phyloP scores from a whole-genome alignment of 371 early-diverging fungal species.

The Phascolomyces articulosus region DNA sequence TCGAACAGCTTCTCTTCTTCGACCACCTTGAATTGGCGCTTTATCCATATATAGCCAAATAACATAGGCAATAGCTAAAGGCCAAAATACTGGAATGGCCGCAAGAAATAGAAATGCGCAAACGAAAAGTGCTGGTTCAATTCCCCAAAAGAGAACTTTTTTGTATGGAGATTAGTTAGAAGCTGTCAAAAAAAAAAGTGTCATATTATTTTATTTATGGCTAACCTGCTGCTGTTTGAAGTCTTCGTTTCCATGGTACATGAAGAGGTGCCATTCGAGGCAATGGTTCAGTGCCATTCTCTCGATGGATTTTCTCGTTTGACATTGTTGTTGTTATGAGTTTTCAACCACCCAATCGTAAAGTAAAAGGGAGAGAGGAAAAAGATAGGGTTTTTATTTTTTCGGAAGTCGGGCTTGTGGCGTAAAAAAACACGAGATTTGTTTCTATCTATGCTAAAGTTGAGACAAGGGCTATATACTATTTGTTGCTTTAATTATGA shows the following conservation, averaged over 20 bases:
- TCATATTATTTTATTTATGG: slow-evolving; percentile 19
- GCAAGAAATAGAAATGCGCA: slow-evolving; percentile 28
- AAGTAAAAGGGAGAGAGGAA: too few species aligned
- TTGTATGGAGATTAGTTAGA: neutral
- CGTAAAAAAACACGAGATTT: too few species aligned
- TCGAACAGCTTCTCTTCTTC: slow-evolving; percentile 66
- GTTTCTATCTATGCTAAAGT: too few species aligned
- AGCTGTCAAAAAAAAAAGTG: neutral
- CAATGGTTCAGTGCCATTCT: neutral
- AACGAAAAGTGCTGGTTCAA: slow-evolving; percentile 43
- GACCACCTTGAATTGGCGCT: slow-evolving; percentile 72
- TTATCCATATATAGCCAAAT: slow-evolving; percentile 62
- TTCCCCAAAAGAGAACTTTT: slow-evolving; percentile 23
- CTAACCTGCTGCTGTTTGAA: slow-evolving; percentile 66
- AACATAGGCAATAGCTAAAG: slow-evolving; percentile 67
- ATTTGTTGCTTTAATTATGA: too few species aligned
- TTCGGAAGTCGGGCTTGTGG: too few species aligned
- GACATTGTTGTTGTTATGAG: neutral
- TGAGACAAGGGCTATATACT: too few species aligned
- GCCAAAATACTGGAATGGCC: slow-evolving; percentile 57
- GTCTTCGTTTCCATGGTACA: slow-evolving; percentile 71
- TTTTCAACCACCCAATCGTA: too few species aligned
- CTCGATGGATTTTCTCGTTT: neutral
- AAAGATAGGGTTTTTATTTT: too few species aligned
- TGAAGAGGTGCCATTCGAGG: slow-evolving; percentile 52